Base-by-base conservation (phyloP, 805 yeast genomes). In the Kazachstania taianensis region DNA sequence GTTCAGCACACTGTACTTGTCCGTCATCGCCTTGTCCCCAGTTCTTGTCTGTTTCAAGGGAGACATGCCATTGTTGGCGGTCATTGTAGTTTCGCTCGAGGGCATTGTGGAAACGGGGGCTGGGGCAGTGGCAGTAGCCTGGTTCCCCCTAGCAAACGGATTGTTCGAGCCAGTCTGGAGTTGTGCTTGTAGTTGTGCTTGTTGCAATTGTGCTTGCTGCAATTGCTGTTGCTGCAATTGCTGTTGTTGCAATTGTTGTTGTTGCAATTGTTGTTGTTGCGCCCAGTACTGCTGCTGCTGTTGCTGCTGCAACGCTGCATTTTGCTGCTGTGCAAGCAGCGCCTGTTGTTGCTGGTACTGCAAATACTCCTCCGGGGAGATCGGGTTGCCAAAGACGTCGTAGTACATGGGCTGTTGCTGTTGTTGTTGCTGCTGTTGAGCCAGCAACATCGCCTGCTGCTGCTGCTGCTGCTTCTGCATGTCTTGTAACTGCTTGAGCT, bases 1-100 rank as follows among this genome's bases (percentile, higher is more conserved):
- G 62, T 86, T 86, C 52, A 89, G 71, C 41, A 81, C 86, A 44
- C 86, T 66, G 68, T 73, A 62, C 50, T 72, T 67, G 33, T 75
- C 75, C 41, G 73, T 69, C 49, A 75, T 70, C 37, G 62, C 63
- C 50, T 71, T 72, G 20, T 70, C 65, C n/a, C 79, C 79, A 2
- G 79, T 70, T 36, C 68, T 59, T 3, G 69, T 65, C 45, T 62
- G 72, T 16, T 54, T 59, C 31, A 73, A 39, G 36, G 70, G 70
- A n/a, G n/a, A n/a, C n/a, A n/a, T n/a, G n/a, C n/a, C n/a, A n/a
- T n/a, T n/a, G n/a, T n/a, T n/a, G n/a, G n/a, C n/a, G n/a, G n/a
- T n/a, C n/a, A n/a, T n/a, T 42, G 59, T 63, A 30, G 39, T 45
- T 30, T 20, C 55, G 39, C 37, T 24, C 13, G 41, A 32, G 15